A percentile compares a stretch with the other conserved stretches of the same genome.
phyloP scores from a whole-genome alignment of 129 eudicot species.

The Calendula officinalis region DNA sequence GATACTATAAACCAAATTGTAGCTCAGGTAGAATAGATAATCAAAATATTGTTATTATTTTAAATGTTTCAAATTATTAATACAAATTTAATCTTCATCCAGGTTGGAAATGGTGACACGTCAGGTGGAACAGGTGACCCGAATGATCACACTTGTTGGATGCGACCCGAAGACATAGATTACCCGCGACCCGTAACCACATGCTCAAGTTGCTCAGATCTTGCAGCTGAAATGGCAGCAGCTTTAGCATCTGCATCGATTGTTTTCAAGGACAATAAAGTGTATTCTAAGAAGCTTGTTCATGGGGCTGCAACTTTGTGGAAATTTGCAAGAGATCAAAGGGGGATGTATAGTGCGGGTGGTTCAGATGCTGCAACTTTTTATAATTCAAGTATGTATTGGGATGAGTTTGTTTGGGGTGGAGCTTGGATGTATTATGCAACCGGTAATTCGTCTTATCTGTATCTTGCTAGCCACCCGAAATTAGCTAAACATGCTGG shows the following conservation, averaged over 20 bases:
- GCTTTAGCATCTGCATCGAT: constrained; percentile 93
- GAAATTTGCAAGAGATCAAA: constrained; percentile 67
- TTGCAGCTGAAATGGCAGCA: constrained; percentile 97
- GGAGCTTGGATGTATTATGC: constrained; percentile 95
- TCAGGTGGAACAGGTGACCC: constrained; percentile 64
- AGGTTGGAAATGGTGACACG: constrained; percentile 88
- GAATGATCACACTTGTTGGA: constrained; percentile 92
- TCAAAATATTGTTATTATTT: too few species aligned
- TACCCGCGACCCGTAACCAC: constrained; percentile 70
- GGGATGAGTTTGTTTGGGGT: constrained; percentile 96
- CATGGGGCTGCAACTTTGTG: constrained; percentile 86
- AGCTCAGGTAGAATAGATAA: constrained; percentile 51
- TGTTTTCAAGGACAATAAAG: constrained; percentile 91
- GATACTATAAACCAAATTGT: constrained; percentile 70
- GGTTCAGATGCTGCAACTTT: constrained; percentile 67
- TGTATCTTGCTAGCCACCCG: constrained; percentile 70
- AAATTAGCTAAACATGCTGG: constrained; percentile 84
- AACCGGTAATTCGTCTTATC: constrained; percentile 77
- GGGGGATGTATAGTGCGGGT: constrained; percentile 71
- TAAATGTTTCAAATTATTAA: too few species aligned
- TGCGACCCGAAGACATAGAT: constrained; percentile 89
- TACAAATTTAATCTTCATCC: not conserved
- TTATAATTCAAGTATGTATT: constrained; percentile 78
- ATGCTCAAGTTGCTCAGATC: constrained; percentile 80
- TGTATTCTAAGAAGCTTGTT: constrained; percentile 82